Evolutionary conservation across 1,284 basidiomycete genomes (phyloP).

Genomic region (Gyrodon tennesseensis): DNA sequence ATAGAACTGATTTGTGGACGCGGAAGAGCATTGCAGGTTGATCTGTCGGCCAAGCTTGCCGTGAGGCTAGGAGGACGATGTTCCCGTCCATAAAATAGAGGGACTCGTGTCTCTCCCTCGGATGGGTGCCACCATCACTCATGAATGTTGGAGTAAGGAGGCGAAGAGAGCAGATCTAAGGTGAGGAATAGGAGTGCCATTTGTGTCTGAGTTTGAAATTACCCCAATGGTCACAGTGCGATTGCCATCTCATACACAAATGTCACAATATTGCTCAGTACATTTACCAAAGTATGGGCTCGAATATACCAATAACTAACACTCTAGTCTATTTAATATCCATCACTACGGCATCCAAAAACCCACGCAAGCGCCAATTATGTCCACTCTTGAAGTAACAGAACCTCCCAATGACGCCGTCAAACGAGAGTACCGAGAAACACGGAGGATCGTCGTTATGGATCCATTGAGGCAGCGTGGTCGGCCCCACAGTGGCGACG

Average conservation of each 20-base stretch:
- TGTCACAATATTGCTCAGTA: too few relatives aligned
- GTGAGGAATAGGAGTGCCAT: too few relatives aligned
- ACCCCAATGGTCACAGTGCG: too few relatives aligned
- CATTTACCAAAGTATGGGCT: not conserved
- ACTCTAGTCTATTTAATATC: slow-evolving; percentile 11
- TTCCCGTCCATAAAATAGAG: slow-evolving; percentile 28
- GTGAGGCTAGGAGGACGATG: slow-evolving; percentile 11
- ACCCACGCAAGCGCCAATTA: slow-evolving; percentile 5
- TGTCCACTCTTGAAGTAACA: slow-evolving; percentile 9
- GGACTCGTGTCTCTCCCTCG: slow-evolving; percentile 12
- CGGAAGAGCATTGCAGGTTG: slow-evolving; percentile 17
- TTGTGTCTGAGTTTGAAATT: too few relatives aligned
- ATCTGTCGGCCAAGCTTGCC: too few relatives aligned
- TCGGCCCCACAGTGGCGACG: slow-evolving; percentile 3
- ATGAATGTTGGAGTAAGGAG: slow-evolving; percentile 1
- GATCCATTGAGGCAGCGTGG: slow-evolving; percentile 7
- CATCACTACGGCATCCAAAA: slow-evolving; percentile 11
- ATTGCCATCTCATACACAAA: too few relatives aligned
- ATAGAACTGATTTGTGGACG: slow-evolving; percentile 28
- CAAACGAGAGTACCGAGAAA: slow-evolving; percentile 18
- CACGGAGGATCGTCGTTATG: not conserved
- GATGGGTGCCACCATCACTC: not conserved
- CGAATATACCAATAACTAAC: not conserved
- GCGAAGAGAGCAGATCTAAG: not conserved
- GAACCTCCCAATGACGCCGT: slow-evolving; percentile 16